Conservation (phyloP, 2,329 filamentous ascomycete genomes). For the Epicoccum nigrum region DNA sequence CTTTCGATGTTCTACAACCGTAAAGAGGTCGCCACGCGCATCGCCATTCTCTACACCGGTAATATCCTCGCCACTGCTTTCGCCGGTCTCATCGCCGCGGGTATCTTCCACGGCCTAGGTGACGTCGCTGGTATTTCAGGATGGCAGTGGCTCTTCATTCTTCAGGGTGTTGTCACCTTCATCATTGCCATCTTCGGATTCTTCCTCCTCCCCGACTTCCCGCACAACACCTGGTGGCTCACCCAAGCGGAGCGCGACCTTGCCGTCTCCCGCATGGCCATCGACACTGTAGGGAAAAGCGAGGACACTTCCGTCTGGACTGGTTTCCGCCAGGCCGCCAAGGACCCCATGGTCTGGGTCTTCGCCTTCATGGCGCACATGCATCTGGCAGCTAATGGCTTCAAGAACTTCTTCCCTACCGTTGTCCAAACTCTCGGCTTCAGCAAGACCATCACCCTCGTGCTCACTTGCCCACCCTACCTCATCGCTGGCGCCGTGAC, state of each 20-base stretch:
- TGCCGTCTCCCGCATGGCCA: constrained; percentile 45
- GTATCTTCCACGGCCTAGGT: constrained; percentile 71
- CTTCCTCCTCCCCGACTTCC: constrained; percentile 72
- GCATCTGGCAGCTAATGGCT: constrained; percentile 42
- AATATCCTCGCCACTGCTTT: constrained; percentile 74
- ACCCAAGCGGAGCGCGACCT: constrained; percentile 49
- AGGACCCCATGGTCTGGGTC: constrained; percentile 50
- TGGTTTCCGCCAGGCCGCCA: constrained; percentile 49
- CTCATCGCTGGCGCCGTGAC: constrained; percentile 64
- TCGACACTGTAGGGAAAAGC: constrained; percentile 49
- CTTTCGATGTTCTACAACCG: constrained; percentile 72
- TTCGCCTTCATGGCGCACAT: constrained; percentile 50
- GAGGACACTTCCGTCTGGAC: constrained; percentile 49
- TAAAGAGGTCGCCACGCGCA: constrained; percentile 69
- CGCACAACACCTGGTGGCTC: constrained; percentile 54
- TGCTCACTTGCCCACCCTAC: constrained; percentile 51
- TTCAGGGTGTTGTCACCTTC: constrained; percentile 71
- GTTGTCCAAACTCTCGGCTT: constrained; percentile 68
- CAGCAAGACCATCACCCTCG: constrained; percentile 59
- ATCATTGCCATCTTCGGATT: constrained; percentile 62
- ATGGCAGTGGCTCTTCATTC: constrained; percentile 73
- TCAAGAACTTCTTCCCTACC: constrained; percentile 65
- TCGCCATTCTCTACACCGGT: constrained; percentile 70
- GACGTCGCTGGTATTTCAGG: constrained; percentile 62
- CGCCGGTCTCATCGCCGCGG: constrained; percentile 64